These are phyloP conservation scores for Leucosporidium scottii DNA, from an alignment of 768 basidiomycete species.

Conservation along the genomic window DNA sequence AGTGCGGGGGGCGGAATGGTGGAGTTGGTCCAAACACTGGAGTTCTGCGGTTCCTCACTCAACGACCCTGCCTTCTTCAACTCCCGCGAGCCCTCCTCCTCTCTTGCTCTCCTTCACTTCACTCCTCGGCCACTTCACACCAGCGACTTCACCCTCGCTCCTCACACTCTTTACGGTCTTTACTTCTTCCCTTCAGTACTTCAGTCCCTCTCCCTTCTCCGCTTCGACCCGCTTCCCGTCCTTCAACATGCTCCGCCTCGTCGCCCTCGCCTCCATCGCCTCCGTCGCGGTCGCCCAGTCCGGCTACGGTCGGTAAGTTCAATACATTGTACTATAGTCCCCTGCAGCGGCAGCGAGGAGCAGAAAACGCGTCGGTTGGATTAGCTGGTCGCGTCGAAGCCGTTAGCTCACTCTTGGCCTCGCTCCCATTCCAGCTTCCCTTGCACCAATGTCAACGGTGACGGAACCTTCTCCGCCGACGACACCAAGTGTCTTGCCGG, in stretches of 20 bases:
- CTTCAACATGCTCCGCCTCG: conserved; percentile 7
- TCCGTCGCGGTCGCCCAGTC: conserved; percentile 10
- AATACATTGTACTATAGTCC: too few relatives aligned
- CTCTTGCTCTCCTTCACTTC: too few relatives aligned
- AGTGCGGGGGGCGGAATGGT: too few relatives aligned
- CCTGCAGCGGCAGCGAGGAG: too few relatives aligned
- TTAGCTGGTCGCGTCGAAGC: neutral
- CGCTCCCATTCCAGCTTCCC: conserved; percentile 3
- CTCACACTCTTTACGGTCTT: neutral
- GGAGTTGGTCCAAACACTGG: too few relatives aligned
- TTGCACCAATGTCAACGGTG: conserved; percentile 10
- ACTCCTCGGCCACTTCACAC: too few relatives aligned
- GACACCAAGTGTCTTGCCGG: conserved; percentile 9
- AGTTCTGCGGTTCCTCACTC: too few relatives aligned
- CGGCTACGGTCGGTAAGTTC: too few relatives aligned
- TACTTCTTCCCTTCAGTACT: neutral
- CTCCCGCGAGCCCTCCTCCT: too few relatives aligned
- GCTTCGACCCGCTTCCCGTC: neutral
- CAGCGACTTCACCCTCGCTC: too few relatives aligned
- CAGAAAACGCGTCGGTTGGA: too few relatives aligned
- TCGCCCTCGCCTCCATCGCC: conserved; percentile 17
- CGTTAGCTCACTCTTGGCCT: neutral
- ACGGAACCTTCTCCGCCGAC: conserved; percentile 19
- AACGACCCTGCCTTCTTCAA: too few relatives aligned
- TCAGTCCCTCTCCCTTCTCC: neutral